Evolutionary conservation across 2,329 filamentous ascomycete genomes (phyloP), one percentile per base, ranked within the genome.

Genomic region (Alternaria alternata): DNA sequence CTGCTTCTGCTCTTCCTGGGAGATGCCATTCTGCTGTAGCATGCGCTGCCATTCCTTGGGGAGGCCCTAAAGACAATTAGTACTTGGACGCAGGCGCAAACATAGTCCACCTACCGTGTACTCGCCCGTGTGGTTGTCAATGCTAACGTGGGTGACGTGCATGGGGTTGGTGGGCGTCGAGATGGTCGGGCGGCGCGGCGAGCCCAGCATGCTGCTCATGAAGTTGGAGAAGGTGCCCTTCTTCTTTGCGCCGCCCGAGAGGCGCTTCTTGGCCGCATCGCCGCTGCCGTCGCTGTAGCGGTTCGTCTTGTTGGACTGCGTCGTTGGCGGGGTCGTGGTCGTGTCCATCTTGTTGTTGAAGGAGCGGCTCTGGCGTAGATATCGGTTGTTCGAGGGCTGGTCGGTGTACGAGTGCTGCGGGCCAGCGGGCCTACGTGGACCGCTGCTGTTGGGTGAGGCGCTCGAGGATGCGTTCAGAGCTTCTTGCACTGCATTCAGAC

Each of bases 91-190:
- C 12, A 59, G 52, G 30, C 44, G 38, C 14, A 16, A 12, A 41
- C 38, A 4, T 4, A 9, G 39, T 41, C 39, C 18, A 78, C 78
- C 62, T 85, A 96, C 93, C 59, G 94, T 98, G 79, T 97, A 99
- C 81, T 97, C 92, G 68, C 95, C 95, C 4, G 95, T 98, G 73
- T 92, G 87, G 81, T 95, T 96, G 80, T 99, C 94, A 78, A 97
- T 97, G 70, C 94, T 94, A 67, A 99, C 95, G 80, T 99, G 95
- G 58, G 94, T 98, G 72, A 99, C 92, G 81, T 98, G 95, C 61
- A 98, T 93, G 49, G 95, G 95, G 73, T 99, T 98, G 80, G 97
- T 94, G 55, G 95, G 95, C 38, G 93, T 92, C n/a, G 95, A 98
- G 72, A 99, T 99, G 79, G 94, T 88, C 47, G 95, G 93, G 66